phyloP scores from a whole-genome alignment of 2,329 filamentous ascomycete genomes.

The Fonsecaea nubica region DNA sequence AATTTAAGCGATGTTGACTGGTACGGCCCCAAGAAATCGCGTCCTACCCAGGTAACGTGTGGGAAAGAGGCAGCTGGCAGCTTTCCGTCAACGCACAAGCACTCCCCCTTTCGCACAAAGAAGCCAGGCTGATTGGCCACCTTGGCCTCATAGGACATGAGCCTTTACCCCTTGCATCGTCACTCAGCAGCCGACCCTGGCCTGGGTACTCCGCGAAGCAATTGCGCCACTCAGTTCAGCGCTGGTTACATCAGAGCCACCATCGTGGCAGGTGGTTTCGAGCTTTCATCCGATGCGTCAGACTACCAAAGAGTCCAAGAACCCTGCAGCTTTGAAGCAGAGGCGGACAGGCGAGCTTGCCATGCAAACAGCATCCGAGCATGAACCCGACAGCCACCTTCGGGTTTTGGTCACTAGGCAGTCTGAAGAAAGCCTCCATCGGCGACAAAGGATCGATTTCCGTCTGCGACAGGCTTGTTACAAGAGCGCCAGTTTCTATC shows the following conservation, averaged over 20 bases:
- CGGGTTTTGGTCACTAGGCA: background rate
- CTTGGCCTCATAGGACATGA: constrained; percentile 31
- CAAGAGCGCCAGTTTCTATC: background rate
- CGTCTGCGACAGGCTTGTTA: background rate
- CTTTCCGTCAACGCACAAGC: constrained; percentile 21
- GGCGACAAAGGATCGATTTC: background rate
- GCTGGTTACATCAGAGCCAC: background rate
- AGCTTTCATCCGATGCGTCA: background rate
- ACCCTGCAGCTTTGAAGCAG: background rate
- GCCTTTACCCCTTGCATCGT: background rate
- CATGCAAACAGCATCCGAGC: background rate
- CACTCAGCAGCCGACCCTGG: background rate
- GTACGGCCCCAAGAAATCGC: constrained; percentile 62
- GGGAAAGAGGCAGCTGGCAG: constrained; percentile 20
- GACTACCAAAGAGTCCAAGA: background rate
- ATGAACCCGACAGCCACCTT: background rate
- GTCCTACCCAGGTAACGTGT: constrained; percentile 5
- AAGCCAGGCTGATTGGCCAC: constrained; percentile 41
- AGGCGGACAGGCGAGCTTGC: background rate
- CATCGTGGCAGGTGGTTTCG: background rate
- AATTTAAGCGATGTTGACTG: constrained; percentile 98
- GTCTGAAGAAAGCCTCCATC: background rate
- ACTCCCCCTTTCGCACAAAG: constrained; percentile 25
- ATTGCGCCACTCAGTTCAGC: background rate
- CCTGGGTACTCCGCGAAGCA: background rate